Evolutionary conservation across 2,329 filamentous ascomycete species (phyloP).

Genomic region (Phialocephala subalpina): DNA sequence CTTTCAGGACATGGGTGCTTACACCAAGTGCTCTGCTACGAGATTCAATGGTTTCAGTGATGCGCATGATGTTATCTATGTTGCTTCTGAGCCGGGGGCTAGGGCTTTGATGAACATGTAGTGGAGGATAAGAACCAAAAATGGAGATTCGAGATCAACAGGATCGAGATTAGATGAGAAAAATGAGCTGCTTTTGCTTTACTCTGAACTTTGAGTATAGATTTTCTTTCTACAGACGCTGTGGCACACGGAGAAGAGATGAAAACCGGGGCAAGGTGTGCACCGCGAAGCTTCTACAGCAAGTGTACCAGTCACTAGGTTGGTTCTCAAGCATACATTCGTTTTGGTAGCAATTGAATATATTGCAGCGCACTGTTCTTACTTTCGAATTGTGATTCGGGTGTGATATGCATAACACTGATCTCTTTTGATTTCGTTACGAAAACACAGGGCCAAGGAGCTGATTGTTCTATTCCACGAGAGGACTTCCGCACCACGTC

Average conservation of each 20-base stretch:
- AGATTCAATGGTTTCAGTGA: slow-evolving; percentile 98
- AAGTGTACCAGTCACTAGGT: not conserved
- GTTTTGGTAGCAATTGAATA: slow-evolving; percentile 2
- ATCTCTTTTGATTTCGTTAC: too few relatives aligned
- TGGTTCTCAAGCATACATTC: not conserved
- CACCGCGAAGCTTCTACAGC: not conserved
- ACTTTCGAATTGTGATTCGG: not conserved
- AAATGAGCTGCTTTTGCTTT: not conserved
- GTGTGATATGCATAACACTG: not conserved
- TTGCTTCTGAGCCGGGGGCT: slow-evolving; percentile 92
- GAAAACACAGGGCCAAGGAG: too few relatives aligned
- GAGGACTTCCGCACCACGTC: not conserved
- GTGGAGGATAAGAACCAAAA: slow-evolving; percentile 10
- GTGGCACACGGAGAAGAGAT: not conserved
- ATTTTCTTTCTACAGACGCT: not conserved
- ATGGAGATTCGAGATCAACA: slow-evolving; percentile 1
- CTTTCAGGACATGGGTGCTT: slow-evolving; percentile 98
- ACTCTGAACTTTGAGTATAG: not conserved
- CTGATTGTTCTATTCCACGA: too few relatives aligned
- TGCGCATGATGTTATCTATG: slow-evolving; percentile 90
- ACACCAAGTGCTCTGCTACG: slow-evolving; percentile 97
- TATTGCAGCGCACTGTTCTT: not conserved
- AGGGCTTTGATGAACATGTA: slow-evolving; percentile 67
- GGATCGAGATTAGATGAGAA: not conserved
- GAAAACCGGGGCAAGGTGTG: not conserved